A percentile compares a stretch with the other conserved stretches of the same genome.
Evolutionary conservation across 768 basidiomycete species (phyloP).

Genomic region (Phylloporus arenicola): DNA sequence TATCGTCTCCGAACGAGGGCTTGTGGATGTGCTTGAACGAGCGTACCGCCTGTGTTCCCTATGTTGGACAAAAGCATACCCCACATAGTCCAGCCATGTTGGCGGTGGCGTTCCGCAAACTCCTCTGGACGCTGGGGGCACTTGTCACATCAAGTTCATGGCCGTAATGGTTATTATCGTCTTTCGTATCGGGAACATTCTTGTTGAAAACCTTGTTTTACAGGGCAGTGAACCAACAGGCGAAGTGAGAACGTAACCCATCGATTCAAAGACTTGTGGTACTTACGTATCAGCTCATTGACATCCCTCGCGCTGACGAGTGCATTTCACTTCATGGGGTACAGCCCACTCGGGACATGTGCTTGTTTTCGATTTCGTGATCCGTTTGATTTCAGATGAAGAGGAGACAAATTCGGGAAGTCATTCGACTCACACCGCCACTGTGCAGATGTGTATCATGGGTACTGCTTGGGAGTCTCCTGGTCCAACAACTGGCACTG

Average conservation of each 20-base stretch:
- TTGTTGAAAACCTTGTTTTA: not conserved
- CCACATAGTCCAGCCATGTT: not conserved
- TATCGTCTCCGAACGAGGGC: not conserved
- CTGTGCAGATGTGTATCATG: not conserved
- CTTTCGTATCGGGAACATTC: not conserved
- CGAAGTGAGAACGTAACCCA: not conserved
- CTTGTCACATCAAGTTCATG: not conserved
- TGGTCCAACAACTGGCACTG: no score
- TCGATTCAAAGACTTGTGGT: not conserved
- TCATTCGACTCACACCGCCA: conserved; percentile 9
- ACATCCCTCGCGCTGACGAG: not conserved
- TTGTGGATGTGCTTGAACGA: not conserved
- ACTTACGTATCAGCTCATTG: not conserved
- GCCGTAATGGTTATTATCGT: not conserved
- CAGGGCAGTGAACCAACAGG: not conserved
- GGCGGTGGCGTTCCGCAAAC: no score
- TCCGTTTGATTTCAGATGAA: not conserved
- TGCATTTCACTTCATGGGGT: not conserved
- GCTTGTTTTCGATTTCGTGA: no score
- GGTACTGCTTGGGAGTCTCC: no score
- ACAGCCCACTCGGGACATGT: not conserved
- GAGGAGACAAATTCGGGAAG: not conserved
- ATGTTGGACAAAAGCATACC: not conserved
- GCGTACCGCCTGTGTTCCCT: not conserved
- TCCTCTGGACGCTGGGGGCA: no score